A percentile compares a stretch with the other conserved stretches of the same genome.
These are phyloP conservation scores for Lantana camara DNA, from an alignment of 257 asterid genomes.

Conservation along the genomic window DNA sequence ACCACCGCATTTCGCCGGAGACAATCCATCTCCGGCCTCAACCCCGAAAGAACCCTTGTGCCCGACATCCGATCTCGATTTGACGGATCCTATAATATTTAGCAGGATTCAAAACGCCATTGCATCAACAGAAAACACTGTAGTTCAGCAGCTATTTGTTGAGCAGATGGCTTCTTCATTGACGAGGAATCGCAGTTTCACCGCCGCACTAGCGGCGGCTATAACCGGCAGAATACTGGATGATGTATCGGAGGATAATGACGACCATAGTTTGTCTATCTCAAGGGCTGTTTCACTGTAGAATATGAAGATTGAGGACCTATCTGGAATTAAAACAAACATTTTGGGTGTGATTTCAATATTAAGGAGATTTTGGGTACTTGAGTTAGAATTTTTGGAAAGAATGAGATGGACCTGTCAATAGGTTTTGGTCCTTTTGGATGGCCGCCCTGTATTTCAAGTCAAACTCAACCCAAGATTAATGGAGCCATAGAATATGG, in stretches of 20 bases:
- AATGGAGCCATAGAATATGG: too few species aligned
- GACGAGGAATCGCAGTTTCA: constrained; percentile 64
- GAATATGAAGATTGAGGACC: background rate
- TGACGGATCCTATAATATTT: constrained; percentile 15
- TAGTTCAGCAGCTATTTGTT: constrained; percentile 42
- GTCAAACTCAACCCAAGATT: too few species aligned
- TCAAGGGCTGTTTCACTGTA: constrained; percentile 23
- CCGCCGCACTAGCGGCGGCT: constrained; percentile 70
- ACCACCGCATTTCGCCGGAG: constrained; percentile 23
- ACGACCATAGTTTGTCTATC: constrained; percentile 23
- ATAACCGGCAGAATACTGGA: constrained; percentile 61
- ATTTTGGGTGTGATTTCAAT: too few species aligned
- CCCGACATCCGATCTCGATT: constrained; percentile 16
- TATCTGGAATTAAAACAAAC: too few species aligned
- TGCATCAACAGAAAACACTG: constrained; percentile 30
- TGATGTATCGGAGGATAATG: constrained; percentile 38
- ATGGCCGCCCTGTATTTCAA: too few species aligned
- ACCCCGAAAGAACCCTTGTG: constrained; percentile 26
- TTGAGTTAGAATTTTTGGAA: too few species aligned
- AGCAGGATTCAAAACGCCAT: constrained; percentile 32
- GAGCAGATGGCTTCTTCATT: constrained; percentile 70
- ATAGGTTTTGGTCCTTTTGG: too few species aligned
- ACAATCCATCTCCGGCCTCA: constrained; percentile 25
- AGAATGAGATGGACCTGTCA: too few species aligned
- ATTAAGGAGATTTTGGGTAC: too few species aligned